Evolutionary conservation across 2,329 filamentous ascomycete species (phyloP).

Genomic region (Metarhizium sp.): DNA sequence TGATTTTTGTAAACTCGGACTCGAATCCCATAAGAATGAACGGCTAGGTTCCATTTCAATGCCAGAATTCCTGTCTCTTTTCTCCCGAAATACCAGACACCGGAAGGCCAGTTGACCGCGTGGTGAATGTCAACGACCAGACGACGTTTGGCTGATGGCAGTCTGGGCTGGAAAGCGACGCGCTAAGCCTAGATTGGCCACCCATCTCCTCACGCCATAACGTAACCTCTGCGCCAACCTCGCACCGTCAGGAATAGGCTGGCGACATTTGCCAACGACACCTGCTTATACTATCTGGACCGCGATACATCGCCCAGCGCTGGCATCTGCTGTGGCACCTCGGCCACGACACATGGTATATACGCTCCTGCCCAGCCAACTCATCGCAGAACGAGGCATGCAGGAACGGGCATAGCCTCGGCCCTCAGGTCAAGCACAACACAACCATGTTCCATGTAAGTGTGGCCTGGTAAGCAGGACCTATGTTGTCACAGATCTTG

Average conservation of each 20-base stretch:
- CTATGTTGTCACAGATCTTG: background rate
- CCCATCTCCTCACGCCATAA: background rate
- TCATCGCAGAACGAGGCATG: background rate
- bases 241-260: background rate
- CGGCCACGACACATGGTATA: background rate
- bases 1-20: too few relatives aligned
- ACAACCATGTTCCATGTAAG: slow-evolving; percentile 12
- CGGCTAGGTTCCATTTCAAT: too few relatives aligned
- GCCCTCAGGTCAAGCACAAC: background rate
- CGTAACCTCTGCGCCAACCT: background rate
- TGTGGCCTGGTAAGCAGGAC: background rate
- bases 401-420: background rate
- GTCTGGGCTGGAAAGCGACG: background rate
- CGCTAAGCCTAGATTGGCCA: background rate
- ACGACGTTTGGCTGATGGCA: too few relatives aligned
- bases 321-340: background rate
- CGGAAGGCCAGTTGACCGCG: too few relatives aligned
- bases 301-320: background rate
- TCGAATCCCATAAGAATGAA: too few relatives aligned
- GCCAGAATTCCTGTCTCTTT: too few relatives aligned
- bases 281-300: background rate
- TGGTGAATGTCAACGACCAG: too few relatives aligned
- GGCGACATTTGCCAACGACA: background rate
- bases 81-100: too few relatives aligned
- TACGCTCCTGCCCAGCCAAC: background rate